Evolutionary conservation across 768 basidiomycete species (phyloP).

Genomic region (Amanita muscaria): DNA sequence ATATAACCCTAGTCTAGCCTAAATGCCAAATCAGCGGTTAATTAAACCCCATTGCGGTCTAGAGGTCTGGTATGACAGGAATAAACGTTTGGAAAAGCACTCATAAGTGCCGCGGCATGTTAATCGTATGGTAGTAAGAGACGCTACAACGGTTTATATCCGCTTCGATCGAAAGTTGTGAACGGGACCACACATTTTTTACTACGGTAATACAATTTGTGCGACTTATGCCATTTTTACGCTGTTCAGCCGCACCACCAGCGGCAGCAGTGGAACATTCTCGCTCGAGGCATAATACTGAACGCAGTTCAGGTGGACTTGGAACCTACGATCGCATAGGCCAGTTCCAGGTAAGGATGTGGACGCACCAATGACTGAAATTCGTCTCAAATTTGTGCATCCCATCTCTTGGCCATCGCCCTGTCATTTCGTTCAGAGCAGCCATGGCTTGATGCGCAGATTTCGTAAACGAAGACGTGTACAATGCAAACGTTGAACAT

Average conservation of each 20-base stretch:
- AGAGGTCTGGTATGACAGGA: no score
- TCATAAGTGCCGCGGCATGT: no score
- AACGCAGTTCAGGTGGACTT: constrained; percentile 74
- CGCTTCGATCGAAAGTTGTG: no score
- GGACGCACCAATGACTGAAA: constrained; percentile 90
- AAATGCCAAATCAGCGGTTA: no score
- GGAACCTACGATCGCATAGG: constrained; percentile 53
- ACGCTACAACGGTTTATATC: no score
- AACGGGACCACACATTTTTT: no score
- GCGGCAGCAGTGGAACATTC: constrained; percentile 80
- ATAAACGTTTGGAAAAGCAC: no score
- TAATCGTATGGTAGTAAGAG: no score
- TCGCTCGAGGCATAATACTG: constrained; percentile 92
- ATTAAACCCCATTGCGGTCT: no score
- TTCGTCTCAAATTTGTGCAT: constrained; percentile 89
- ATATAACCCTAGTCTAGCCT: no score
- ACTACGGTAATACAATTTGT: no score
- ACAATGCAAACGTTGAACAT: constrained; percentile 84
- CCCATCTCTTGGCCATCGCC: constrained; percentile 80
- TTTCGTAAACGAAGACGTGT: constrained; percentile 77
- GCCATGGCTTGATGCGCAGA: constrained; percentile 68
- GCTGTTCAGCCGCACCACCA: constrained; percentile 64
- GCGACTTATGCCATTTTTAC: no score
- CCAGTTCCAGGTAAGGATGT: constrained; percentile 16
- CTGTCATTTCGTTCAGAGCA: constrained; percentile 49